phyloP scores from a whole-genome alignment of 2,329 filamentous ascomycete species.

The Xylariaceae sp. region DNA sequence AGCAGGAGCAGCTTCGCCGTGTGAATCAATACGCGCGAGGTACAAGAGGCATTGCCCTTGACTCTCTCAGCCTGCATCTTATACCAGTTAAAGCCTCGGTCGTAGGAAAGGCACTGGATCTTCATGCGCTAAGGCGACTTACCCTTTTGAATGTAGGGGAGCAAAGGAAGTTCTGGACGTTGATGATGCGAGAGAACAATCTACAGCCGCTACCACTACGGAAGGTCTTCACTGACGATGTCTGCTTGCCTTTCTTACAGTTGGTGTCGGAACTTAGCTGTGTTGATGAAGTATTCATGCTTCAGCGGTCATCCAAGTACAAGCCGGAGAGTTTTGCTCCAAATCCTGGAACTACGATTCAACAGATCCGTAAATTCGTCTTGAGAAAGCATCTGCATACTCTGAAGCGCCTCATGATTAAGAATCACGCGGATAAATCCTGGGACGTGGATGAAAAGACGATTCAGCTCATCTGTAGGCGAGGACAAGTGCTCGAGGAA shows the following conservation, averaged over 20 bases:
- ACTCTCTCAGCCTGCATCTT: constrained; percentile 58
- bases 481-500: constrained; percentile 55
- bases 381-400: constrained; percentile 60
- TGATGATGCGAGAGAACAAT: constrained; percentile 58
- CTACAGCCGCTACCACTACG: constrained; percentile 53
- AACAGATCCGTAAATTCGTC: constrained; percentile 60
- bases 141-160: constrained; percentile 66
- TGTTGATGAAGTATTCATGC: constrained; percentile 61
- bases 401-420: constrained; percentile 61
- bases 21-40: constrained; percentile 58
- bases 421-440: constrained; percentile 53
- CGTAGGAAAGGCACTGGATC: constrained; percentile 58
- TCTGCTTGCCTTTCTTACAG: constrained; percentile 56
- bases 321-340: constrained; percentile 57
- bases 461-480: constrained; percentile 55
- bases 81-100: constrained; percentile 64
- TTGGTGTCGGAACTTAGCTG: constrained; percentile 55
- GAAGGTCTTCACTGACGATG: constrained; percentile 66
- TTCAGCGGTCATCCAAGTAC: constrained; percentile 56
- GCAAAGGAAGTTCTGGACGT: constrained; percentile 62
- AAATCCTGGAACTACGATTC: constrained; percentile 53
- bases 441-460: constrained; percentile 64
- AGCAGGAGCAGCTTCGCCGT: constrained; percentile 28
- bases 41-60: constrained; percentile 60
- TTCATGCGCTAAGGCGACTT: constrained; percentile 58